Evolutionary conservation across 495 filamentous ascomycete genomes (phyloP), one percentile per base, ranked within the genome.

Genomic region (Aspergillus nanangensis): DNA sequence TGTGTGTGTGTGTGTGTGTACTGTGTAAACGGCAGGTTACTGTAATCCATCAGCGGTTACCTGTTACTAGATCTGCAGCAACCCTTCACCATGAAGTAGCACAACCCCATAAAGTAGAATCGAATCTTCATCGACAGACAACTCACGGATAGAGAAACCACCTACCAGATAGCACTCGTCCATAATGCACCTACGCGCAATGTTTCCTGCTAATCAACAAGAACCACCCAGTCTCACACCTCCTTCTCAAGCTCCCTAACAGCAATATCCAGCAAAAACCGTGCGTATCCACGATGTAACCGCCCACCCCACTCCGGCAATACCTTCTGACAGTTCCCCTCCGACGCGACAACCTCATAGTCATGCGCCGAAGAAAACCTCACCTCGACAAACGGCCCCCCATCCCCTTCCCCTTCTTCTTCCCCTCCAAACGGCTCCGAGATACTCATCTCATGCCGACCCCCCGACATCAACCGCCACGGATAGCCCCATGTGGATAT

Each of bases 361-460:
- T 65, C 57, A 56, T 66, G 61, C 40, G 61, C 53, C 2, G 49
- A 55, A 2, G 56, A 47, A 49, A 65, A 65, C 9, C 65, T 35
- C n/a, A 69, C 57, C 38, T 69, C 61, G 9, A 66, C 57, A 19
- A 57, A 37, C 14, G 18, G 36, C 0, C 44, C 19, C 11, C n/a
- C n/a, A n/a, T n/a, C n/a, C n/a, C n/a, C n/a, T n/a, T 39, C 22
- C 22, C 50, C 34, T 34, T 32, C 14, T 20, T 56, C 32, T 20
- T 38, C 25, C 19, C 34, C 41, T 2, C 36, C 31, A 38, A 60
- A 66, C 34, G 57, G 61, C 44, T 51, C 41, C 2, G 61, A 64
- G 2, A 69, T 58, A 37, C 65, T 59, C 39, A 62, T 50, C 55
- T 69, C 66, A 54, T 63, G 60, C 25, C 61, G 47, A 9, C 63